Evolutionary conservation across 2,329 filamentous ascomycete species (phyloP).

Genomic region (Trichoderma sp.): DNA sequence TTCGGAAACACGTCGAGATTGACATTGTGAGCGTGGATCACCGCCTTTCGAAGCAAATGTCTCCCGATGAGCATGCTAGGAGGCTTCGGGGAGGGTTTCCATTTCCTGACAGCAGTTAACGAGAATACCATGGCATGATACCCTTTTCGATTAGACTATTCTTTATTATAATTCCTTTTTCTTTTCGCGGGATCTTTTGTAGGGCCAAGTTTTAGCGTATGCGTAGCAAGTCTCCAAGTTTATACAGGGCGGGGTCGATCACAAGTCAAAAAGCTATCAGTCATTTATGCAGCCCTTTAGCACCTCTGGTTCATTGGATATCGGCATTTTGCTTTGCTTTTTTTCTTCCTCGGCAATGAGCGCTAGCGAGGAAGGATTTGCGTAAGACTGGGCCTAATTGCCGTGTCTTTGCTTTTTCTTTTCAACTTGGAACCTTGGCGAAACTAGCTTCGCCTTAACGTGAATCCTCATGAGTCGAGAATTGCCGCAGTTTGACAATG

Average conservation of each 20-base stretch:
- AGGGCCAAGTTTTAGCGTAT: background rate
- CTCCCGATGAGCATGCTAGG: background rate
- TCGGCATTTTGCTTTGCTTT: background rate
- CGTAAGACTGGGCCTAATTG: background rate
- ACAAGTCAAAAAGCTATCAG: background rate
- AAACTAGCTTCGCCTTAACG: background rate
- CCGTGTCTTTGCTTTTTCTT: background rate
- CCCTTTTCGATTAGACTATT: background rate
- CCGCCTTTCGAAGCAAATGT: background rate
- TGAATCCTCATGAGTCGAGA: background rate
- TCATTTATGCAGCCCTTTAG: background rate
- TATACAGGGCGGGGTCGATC: background rate
- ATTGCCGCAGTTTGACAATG: background rate
- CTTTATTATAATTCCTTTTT: background rate
- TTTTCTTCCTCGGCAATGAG: background rate
- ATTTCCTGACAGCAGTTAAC: background rate
- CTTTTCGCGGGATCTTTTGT: background rate
- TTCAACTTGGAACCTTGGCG: background rate
- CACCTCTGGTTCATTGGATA: background rate
- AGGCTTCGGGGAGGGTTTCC: background rate
- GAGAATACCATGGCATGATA: background rate
- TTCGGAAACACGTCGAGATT: slow-evolving; percentile 5
- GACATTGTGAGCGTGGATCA: background rate
- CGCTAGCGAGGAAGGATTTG: background rate
- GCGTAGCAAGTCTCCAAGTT: background rate